Evolutionary conservation across 2,329 filamentous ascomycete genomes (phyloP), one percentile per base, ranked within the genome.

Genomic region (Davidsoniella neocaledoniae): DNA sequence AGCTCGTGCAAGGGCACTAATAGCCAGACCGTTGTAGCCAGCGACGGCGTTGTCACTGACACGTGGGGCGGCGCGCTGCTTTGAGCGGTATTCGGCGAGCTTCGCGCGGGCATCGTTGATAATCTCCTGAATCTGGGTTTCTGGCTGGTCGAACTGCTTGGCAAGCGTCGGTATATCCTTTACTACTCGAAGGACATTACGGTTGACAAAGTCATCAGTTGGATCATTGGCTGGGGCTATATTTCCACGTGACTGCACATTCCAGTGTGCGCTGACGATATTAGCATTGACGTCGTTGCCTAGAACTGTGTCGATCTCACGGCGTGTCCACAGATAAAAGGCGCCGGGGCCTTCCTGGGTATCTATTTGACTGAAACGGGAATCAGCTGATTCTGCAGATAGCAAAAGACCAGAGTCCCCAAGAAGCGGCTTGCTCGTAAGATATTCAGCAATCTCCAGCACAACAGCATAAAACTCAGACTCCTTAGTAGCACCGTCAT

Each of bases 171-270:
- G 70, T 0, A 79, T 72, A 0, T 80, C 83, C 53, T 74, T 78
- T 36, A 75, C 75, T 23, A 94, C 73, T 37, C 79, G 77, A 2
- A 95, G 66, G 4, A 94, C 87, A 59, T 96, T 98, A 61, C 94
- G 86, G 58, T 90, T 87, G 59, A 94, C 81, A 53, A 96, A 90
- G 59, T 96, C 90, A 60, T 96, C 90, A 58, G 94, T 84, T 0
- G 85, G 81, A 60, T 98, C 91, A 57, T 90, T 79, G 50, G 81
- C 76, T 3, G 81, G 78, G 33, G 80, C 76, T 1, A 98, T 81
- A 58, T 98, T 96, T 42, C 91, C 91, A 56, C 93, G 79, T 39
- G 84, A 73, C 29, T 76, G 74, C 12, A 95, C 81, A 53, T 85
- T 83, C 77, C 86, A 96, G 63, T 94, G 86, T 4, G 78, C 78